phyloP scores from a whole-genome alignment of 257 asterid species.

The Anisodus acutangulus region DNA sequence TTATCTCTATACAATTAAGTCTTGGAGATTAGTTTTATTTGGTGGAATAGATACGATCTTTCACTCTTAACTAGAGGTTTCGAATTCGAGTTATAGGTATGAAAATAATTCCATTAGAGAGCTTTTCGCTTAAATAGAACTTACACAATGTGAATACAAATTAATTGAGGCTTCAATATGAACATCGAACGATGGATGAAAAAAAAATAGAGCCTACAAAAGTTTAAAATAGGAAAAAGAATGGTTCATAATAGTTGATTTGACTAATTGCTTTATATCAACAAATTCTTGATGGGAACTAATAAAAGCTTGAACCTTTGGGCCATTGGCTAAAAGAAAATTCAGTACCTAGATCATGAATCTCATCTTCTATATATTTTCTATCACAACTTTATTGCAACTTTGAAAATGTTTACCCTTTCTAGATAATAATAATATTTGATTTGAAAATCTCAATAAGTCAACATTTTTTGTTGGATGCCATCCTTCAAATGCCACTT shows the following conservation, averaged over 20 bases:
- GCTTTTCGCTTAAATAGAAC: too few species aligned
- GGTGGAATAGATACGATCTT: too few species aligned
- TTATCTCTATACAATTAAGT: neutral
- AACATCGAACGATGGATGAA: too few species aligned
- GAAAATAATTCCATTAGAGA: too few species aligned
- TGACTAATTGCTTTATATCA: neutral
- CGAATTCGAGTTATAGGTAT: too few species aligned
- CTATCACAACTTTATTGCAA: constrained; percentile 18
- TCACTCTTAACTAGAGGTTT: too few species aligned
- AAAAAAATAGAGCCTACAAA: neutral
- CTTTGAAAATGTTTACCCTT: constrained; percentile 22
- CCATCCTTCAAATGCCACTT: neutral
- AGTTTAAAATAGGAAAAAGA: neutral
- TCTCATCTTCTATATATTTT: neutral
- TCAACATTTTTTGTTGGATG: neutral
- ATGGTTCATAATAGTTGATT: neutral
- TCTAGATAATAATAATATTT: neutral
- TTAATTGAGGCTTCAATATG: too few species aligned
- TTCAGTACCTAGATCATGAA: neutral
- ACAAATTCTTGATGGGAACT: neutral
- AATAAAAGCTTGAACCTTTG: neutral
- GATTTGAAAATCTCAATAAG: neutral
- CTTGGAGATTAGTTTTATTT: neutral
- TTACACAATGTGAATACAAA: too few species aligned
- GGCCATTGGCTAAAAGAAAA: neutral